Conservation (phyloP, 2,329 filamentous ascomycete genomes). For the Nothomitra cinnamomea region DNA sequence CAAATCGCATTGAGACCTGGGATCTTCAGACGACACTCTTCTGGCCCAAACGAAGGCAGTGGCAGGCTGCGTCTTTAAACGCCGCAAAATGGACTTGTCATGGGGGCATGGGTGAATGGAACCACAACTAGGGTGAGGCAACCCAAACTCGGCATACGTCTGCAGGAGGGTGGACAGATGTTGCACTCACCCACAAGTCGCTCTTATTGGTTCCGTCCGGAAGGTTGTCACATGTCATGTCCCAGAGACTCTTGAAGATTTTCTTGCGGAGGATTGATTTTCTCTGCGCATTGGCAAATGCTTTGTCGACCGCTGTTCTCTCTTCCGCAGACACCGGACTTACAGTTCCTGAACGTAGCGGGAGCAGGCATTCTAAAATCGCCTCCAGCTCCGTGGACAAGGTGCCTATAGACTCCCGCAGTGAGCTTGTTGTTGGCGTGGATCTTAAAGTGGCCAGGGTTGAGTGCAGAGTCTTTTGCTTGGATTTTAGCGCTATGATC, state of each 20-base stretch:
- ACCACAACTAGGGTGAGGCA: not conserved
- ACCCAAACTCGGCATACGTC: not conserved
- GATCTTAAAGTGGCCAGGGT: slow-evolving; percentile 29
- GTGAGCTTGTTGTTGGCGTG: slow-evolving; percentile 32
- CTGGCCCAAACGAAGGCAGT: not conserved
- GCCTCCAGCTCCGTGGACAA: slow-evolving; percentile 29
- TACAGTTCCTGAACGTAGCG: slow-evolving; percentile 21
- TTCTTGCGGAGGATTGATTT: slow-evolving; percentile 16
- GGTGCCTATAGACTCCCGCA: slow-evolving; percentile 25
- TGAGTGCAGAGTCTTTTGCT: slow-evolving; percentile 32
- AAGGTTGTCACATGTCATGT: slow-evolving; percentile 28
- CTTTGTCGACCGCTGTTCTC: slow-evolving; percentile 26
- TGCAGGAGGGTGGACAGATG: not conserved
- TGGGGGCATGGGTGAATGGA: too few relatives aligned
- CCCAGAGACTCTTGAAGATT: slow-evolving; percentile 30
- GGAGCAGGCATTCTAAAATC: slow-evolving; percentile 24
- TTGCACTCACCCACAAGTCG: slow-evolving; percentile 31
- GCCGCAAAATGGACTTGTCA: too few relatives aligned
- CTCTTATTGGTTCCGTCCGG: slow-evolving; percentile 28
- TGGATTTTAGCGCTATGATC: slow-evolving; percentile 26
- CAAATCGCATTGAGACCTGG: too few relatives aligned
- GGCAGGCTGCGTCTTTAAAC: not conserved
- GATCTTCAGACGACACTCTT: too few relatives aligned
- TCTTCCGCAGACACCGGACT: slow-evolving; percentile 32
- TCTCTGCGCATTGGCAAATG: slow-evolving; percentile 21